Base-by-base conservation (phyloP, 495 filamentous ascomycete genomes). In the Opeltia flavorubescens region DNA sequence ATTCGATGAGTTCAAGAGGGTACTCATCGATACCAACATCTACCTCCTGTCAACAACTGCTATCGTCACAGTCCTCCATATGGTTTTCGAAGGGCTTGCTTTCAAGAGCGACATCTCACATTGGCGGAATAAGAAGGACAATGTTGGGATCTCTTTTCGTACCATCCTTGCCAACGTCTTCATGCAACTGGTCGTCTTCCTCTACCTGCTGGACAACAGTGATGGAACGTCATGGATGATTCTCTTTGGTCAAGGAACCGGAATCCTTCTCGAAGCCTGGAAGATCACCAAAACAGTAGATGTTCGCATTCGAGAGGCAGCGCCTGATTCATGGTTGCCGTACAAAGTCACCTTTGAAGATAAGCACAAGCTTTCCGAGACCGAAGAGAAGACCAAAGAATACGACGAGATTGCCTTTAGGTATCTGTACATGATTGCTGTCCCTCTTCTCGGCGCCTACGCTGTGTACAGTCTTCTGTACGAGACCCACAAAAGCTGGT, bases 171-270 rank as follows among this genome's bases (percentile, higher is more conserved):
- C 85, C 51, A 98, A 96, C 57, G 89, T 96, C 51, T 87, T 96
- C 64, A 98, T 98, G 91, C 91, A 98, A 60, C 64, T 69, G 11
- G 76, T 96, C 57, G 95, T 98, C 62, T 94, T 98, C 75, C 77
- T 98, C 23, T 98, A 98, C 64, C 74, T 98, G n/a, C 68, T 98
- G 58, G 91, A 98, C 66, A 96, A 98, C 64, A 94, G 84, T 50
- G 86, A 94, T 15, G 89, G 89, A 58, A 98, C 91, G 4, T 91
- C 84, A 39, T 98, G 91, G 89, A 95, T 96, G 89, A 96, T 98
- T 56, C 72, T 98, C 18, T 81, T 86, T 31, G 82, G 85, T 12
- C 91, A 98, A 65, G 91, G 86, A 17, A 78, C 91, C 44, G 89
- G 91, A 30, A 98, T 98, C 52, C 59, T 94, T 7, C 79, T 98